Evolutionary conservation across 176 grass and related monocot genomes (phyloP).

Genomic region (Bonia amplexicaulis): DNA sequence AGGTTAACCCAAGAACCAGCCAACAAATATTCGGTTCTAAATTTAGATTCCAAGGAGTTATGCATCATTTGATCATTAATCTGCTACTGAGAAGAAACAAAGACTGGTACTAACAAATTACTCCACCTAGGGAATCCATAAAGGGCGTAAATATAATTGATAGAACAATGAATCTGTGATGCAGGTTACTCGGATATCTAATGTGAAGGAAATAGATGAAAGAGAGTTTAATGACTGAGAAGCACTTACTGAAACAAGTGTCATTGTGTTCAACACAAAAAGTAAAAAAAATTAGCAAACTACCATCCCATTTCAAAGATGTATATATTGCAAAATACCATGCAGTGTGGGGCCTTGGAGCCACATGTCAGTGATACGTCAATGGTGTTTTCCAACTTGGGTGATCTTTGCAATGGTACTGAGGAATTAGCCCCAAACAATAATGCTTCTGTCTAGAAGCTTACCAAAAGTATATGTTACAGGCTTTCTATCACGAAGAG

Average conservation of each 20-base stretch:
- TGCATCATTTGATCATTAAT: neutral
- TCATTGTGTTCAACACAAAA: slow-evolving; percentile 4
- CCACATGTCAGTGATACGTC: neutral
- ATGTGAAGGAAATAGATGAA: neutral
- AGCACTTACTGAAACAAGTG: neutral
- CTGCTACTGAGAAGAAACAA: slow-evolving; percentile 1
- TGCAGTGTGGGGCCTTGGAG: neutral
- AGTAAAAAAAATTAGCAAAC: neutral
- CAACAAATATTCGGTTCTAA: slow-evolving; percentile 21
- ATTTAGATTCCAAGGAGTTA: neutral
- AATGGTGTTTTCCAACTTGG: neutral
- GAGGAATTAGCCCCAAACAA: neutral
- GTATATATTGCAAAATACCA: slow-evolving; percentile 11
- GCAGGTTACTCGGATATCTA: neutral
- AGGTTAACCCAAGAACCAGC: neutral
- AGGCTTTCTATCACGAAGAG: slow-evolving; percentile 88
- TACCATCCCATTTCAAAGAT: slow-evolving; percentile 11
- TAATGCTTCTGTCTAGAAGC: slow-evolving; percentile 18
- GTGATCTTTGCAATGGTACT: neutral
- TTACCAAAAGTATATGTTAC: slow-evolving; percentile 99
- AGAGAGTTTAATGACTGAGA: neutral
- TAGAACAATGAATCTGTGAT: neutral
- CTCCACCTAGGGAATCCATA: neutral
- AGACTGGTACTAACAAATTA: neutral
- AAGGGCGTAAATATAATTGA: slow-evolving; percentile 8